phyloP scores from a whole-genome alignment of 2,329 filamentous ascomycete species.

The Microsporum ferrugineum region DNA sequence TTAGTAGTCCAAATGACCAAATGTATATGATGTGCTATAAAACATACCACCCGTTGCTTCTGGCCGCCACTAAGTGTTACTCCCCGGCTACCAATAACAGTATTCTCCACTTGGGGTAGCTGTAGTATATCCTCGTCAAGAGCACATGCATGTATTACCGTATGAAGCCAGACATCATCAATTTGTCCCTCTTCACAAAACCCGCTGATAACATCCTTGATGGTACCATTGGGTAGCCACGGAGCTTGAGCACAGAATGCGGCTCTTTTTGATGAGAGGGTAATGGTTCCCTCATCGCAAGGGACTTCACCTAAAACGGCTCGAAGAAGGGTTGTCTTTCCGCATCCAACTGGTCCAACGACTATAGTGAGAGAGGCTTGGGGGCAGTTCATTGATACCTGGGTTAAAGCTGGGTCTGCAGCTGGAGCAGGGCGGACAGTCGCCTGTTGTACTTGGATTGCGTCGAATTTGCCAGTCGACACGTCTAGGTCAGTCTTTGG shows the following conservation, averaged over 20 bases:
- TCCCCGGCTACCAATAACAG: slow-evolving; percentile 17
- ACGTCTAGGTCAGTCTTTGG: too few species aligned
- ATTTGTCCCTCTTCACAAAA: not conserved
- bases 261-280: not conserved
- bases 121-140: slow-evolving; percentile 17
- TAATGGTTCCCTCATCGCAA: not conserved
- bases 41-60: slow-evolving; percentile 19
- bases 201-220: not conserved
- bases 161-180: slow-evolving; percentile 14
- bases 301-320: slow-evolving; percentile 5
- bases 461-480: not conserved
- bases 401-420: not conserved
- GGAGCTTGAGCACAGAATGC: slow-evolving; percentile 5
- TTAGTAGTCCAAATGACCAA: not conserved
- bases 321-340: not conserved
- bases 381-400: not conserved
- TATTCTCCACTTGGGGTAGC: slow-evolving; percentile 17
- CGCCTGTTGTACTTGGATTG: not conserved
- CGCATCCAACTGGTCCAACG: slow-evolving; percentile 2
- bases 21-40: too few species aligned
- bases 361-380: not conserved
- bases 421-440: not conserved
- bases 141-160: slow-evolving; percentile 16
- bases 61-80: slow-evolving; percentile 16
- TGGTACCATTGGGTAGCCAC: slow-evolving; percentile 1